These are phyloP conservation scores for Solanum paucissectum DNA, from an alignment of 257 asterid genomes.

Conservation along the genomic window DNA sequence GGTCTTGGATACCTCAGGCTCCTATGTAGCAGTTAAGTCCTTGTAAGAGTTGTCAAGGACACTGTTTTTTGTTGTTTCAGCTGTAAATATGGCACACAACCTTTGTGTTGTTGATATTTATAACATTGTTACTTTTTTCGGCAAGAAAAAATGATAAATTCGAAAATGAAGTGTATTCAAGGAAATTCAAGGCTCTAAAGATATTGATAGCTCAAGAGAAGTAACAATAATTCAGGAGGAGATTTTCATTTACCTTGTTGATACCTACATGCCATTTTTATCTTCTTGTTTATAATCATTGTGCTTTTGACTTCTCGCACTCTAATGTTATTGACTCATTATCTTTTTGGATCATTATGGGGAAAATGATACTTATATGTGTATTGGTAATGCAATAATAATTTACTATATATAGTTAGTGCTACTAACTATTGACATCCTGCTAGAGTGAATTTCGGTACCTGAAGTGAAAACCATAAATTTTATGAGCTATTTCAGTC, in stretches of 20 bases:
- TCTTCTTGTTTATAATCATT: background rate
- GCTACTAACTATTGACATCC: background rate
- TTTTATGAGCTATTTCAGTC: background rate
- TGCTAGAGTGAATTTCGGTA: background rate
- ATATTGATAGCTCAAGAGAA: background rate
- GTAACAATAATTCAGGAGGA: no score
- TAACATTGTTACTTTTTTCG: background rate
- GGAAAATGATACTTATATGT: background rate
- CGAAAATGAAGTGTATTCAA: background rate
- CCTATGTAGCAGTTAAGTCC: background rate
- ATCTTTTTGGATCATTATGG: background rate
- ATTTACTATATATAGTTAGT: no score
- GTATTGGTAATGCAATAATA: background rate
- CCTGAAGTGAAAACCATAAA: background rate
- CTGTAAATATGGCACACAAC: background rate
- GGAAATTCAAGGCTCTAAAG: background rate
- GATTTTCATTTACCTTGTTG: background rate
- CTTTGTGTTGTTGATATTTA: background rate
- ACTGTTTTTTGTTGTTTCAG: background rate
- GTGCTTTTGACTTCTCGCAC: background rate
- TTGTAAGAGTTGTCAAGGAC: background rate
- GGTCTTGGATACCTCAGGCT: background rate
- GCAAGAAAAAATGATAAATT: background rate
- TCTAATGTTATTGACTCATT: background rate
- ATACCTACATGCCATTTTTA: background rate